Base-by-base conservation (phyloP, 2,329 filamentous ascomycete species). In the Apiospora saccharicola region DNA sequence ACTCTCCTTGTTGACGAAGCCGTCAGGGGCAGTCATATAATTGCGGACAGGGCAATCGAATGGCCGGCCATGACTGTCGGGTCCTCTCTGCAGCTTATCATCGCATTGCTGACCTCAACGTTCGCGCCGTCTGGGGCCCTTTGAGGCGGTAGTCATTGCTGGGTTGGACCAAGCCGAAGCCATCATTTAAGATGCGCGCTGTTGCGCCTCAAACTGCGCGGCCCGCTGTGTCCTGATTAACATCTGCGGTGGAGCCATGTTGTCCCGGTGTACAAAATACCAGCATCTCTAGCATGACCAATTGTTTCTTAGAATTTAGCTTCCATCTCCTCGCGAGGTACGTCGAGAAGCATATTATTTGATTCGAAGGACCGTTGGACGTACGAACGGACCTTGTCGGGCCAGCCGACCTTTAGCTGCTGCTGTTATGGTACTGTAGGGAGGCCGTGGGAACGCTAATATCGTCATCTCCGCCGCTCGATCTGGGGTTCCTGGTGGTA, bases 311-410 rank as follows among this genome's bases (percentile, higher is more conserved):
- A 97, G 75, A 99, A 86, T 80, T 95, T 97, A 73, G 87, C 86
- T 82, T 98, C 93, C 87, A 98, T 92, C 72, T 97, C 94, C 70
- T 87, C 78, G 70, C 89, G 88, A 69, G 85, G 81, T 67, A 95
- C 89, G 53, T 89, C 87, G 6, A 88, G 78, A 74, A 93, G 88
- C 75, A 91, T 85, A 80, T 95, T 93, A 72, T 91, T 89, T 37
- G 90, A 89, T 69, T 93, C 90, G 81, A 98, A 98, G 41, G 95
- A 95, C 79, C 95, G 91, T 79, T 95, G 92, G 43, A 98, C 96
- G 84, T 98, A 98, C 76, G 89, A 87, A 77, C 95, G 93, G 73
- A 98, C 94, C n/a, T 92, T 90, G 61, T 90, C 86, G 44, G 95
- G 92, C 92, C 94, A 98, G 77, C 93, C 90, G 77, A 92, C 91